phyloP scores from a whole-genome alignment of 345 rosid genomes.

The Brassica incana region DNA sequence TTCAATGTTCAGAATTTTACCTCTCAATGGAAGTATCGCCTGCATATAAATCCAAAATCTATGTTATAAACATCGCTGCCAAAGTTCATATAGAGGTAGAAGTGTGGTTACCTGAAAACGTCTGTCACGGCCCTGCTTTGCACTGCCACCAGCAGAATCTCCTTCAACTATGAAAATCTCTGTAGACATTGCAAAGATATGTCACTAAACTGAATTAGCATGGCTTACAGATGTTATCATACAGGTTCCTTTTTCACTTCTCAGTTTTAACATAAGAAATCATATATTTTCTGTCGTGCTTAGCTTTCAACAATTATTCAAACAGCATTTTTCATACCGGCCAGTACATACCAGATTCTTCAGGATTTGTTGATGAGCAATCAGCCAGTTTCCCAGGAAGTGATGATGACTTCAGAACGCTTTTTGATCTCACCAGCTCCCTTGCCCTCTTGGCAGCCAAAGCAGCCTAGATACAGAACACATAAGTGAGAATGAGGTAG shows the following conservation, averaged over 20 bases:
- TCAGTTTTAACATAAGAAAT: constrained; percentile 4
- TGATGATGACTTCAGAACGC: constrained; percentile 86
- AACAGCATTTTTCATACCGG: constrained; percentile 12
- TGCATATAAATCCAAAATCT: constrained; percentile 37
- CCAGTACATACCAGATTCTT: constrained; percentile 69
- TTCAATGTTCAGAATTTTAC: constrained; percentile 92
- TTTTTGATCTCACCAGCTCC: constrained; percentile 89
- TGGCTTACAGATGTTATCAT: not conserved
- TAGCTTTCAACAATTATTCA: not conserved
- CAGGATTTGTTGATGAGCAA: constrained; percentile 90
- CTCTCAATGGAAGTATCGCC: constrained; percentile 98
- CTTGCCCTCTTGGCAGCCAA: constrained; percentile 98
- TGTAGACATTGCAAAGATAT: constrained; percentile 37
- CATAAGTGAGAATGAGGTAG: constrained; percentile 12
- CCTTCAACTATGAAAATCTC: constrained; percentile 99
- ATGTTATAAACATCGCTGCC: constrained; percentile 4
- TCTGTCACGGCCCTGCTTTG: constrained; percentile 99
- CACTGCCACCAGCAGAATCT: constrained; percentile 99
- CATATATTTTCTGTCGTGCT: not conserved
- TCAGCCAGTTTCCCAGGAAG: constrained; percentile 99
- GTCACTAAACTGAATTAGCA: constrained; percentile 12
- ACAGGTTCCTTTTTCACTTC: not conserved
- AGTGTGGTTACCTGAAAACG: constrained; percentile 76
- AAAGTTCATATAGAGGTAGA: constrained; percentile 7
- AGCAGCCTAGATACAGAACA: constrained; percentile 71